Conservation (phyloP, 352 stramenopile species). For the Globisporangium nodosum region DNA sequence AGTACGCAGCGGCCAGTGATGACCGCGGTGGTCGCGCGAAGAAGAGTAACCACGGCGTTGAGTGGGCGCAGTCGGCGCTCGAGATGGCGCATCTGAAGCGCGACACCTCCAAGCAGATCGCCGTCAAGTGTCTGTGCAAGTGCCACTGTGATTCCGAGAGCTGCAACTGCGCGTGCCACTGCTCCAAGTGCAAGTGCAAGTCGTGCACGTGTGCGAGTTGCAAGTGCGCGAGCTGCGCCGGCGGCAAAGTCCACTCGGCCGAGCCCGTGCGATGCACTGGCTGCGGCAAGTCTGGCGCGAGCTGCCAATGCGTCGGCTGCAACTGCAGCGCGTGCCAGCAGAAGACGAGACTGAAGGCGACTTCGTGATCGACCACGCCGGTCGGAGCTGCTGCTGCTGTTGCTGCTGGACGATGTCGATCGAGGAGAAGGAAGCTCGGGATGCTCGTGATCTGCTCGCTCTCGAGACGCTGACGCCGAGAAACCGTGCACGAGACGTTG, state of each 20-base stretch:
- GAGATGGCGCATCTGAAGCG: constrained; percentile 90
- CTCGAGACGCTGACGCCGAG: neutral
- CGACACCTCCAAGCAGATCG: constrained; percentile 19
- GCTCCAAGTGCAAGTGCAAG: constrained; percentile 20
- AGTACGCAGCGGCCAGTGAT: constrained; percentile 37
- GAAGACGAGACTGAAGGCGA: neutral
- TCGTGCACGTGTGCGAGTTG: constrained; percentile 20
- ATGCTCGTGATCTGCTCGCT: no score
- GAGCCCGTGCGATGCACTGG: neutral
- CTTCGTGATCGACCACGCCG: neutral
- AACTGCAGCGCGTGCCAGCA: constrained; percentile 7
- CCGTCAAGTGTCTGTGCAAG: constrained; percentile 19
- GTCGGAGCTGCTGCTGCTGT: neutral
- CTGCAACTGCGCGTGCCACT: constrained; percentile 33
- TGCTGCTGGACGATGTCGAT: neutral
- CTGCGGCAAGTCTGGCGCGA: constrained; percentile 1
- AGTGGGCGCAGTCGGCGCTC: constrained; percentile 60
- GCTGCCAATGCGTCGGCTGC: constrained; percentile 2
- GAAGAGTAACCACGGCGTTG: constrained; percentile 45
- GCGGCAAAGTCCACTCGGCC: neutral
- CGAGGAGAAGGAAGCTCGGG: neutral
- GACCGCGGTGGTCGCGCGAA: constrained; percentile 21
- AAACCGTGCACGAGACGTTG: neutral
- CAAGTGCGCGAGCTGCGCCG: constrained; percentile 28
- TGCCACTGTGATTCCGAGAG: constrained; percentile 27